phyloP scores from a whole-genome alignment of 805 yeast species.

The Starmera quercuum region DNA sequence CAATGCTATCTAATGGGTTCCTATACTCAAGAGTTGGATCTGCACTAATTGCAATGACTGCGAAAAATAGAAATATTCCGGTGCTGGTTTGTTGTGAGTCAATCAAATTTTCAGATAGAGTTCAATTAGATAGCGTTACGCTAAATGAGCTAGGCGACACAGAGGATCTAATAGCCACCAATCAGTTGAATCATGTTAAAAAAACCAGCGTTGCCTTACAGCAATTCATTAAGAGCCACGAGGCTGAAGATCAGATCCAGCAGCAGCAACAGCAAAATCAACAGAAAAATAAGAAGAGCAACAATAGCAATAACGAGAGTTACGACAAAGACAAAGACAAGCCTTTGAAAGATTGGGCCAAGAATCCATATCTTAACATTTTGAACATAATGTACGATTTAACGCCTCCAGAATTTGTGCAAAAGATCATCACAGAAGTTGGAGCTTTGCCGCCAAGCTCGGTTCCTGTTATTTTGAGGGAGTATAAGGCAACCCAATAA shows the following conservation, averaged over 20 bases:
- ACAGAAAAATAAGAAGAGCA: slow-evolving; percentile 18
- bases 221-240: slow-evolving; percentile 43
- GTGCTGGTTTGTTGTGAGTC: slow-evolving; percentile 94
- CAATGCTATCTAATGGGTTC: slow-evolving; percentile 92
- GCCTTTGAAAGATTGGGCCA: slow-evolving; percentile 58
- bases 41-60: slow-evolving; percentile 87
- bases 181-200: slow-evolving; percentile 40
- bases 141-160: slow-evolving; percentile 84
- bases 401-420: slow-evolving; percentile 89
- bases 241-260: slow-evolving; percentile 19
- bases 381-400: slow-evolving; percentile 87
- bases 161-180: slow-evolving; percentile 54
- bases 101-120: slow-evolving; percentile 89
- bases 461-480: slow-evolving; percentile 93
- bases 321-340: slow-evolving; percentile 24
- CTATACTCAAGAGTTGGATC: slow-evolving; percentile 92
- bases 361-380: slow-evolving; percentile 54
- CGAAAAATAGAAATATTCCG: slow-evolving; percentile 82
- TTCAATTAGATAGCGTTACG: slow-evolving; percentile 93
- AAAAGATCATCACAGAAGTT: slow-evolving; percentile 91
- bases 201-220: slow-evolving; percentile 47
- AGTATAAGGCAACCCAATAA: slow-evolving; percentile 51
- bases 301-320: slow-evolving; percentile 15
- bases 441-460: slow-evolving; percentile 98
- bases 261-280: slow-evolving; percentile 18